Percentiles rank a stretch among this genome's conserved stretches.
phyloP scores from a whole-genome alignment of 2,329 filamentous ascomycete species.

The Coleophoma crateriformis region DNA sequence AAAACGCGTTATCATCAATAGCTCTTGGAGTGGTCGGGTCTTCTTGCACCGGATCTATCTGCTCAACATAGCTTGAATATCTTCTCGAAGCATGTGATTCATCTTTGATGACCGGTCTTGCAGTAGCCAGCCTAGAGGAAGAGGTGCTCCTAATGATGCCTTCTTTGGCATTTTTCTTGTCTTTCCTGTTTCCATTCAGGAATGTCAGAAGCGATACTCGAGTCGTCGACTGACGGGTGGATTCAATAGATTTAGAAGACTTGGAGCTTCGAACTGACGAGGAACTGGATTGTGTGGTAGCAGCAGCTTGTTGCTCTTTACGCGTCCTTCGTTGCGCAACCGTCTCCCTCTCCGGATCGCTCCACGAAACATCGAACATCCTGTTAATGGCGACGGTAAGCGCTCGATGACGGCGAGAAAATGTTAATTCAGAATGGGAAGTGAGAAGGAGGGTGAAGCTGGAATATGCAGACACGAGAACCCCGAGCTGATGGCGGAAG shows the following conservation, averaged over 20 bases:
- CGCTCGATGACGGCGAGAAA: not conserved
- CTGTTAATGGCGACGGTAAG: not conserved
- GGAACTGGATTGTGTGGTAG: constrained; percentile 4
- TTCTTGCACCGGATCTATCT: not conserved
- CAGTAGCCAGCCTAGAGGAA: not conserved
- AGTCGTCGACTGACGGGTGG: constrained; percentile 1
- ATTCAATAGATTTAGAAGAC: constrained; percentile 14
- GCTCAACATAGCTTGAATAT: not conserved
- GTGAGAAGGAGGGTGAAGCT: not conserved
- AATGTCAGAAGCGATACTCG: constrained; percentile 16
- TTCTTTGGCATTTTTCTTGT: not conserved
- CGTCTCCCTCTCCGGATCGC: constrained; percentile 23
- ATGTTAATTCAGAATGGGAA: not conserved
- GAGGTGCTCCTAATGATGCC: not conserved
- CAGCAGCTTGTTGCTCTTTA: constrained; percentile 15
- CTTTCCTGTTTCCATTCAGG: constrained; percentile 28
- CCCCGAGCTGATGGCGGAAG: too few species aligned
- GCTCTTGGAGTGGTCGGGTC: constrained; percentile 5
- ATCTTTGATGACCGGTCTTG: not conserved
- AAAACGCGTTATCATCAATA: not conserved
- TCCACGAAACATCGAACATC: constrained; percentile 28
- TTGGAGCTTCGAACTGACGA: constrained; percentile 13
- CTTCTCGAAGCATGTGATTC: not conserved
- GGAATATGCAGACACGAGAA: too few species aligned
- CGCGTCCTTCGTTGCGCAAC: constrained; percentile 23